Conservation (phyloP, 2,329 filamentous ascomycete species). For the Calonectria pseudoreteaudii region DNA sequence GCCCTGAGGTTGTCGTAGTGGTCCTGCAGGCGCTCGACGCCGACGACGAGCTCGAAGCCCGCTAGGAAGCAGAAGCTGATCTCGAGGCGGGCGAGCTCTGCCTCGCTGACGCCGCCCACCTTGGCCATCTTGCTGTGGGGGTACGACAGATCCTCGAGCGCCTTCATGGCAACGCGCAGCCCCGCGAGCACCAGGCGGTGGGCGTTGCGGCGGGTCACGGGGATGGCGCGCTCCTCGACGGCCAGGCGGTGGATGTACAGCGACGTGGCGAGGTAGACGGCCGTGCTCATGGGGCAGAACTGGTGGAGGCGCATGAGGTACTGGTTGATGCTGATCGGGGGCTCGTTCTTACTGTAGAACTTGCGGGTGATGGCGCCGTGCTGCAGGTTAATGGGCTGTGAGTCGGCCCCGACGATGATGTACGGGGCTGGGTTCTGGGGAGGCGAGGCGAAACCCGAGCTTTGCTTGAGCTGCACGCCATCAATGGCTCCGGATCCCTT, state of each 20-base stretch:
- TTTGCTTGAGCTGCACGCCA: conserved; percentile 64
- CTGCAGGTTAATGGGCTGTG: conserved; percentile 80
- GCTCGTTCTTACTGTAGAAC: conserved; percentile 91
- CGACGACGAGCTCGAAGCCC: conserved; percentile 81
- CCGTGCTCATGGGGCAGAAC: conserved; percentile 94
- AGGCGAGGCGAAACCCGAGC: conserved; percentile 43
- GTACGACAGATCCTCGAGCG: conserved; percentile 92
- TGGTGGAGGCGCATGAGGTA: conserved; percentile 89
- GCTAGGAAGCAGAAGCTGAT: conserved; percentile 89
- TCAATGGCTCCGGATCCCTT: conserved; percentile 57
- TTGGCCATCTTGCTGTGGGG: conserved; percentile 85
- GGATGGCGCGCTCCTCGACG: conserved; percentile 80
- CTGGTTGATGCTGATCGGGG: conserved; percentile 83
- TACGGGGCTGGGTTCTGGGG: conserved; percentile 59
- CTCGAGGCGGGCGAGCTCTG: conserved; percentile 85
- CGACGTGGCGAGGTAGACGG: conserved; percentile 90
- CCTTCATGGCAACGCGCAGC: conserved; percentile 91
- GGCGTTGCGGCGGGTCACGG: conserved; percentile 84
- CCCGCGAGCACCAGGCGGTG: conserved; percentile 89
- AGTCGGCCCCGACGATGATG: conserved; percentile 74
- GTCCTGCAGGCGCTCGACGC: conserved; percentile 45
- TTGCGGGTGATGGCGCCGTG: conserved; percentile 89
- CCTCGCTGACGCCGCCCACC: conserved; percentile 87
- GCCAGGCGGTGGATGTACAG: conserved; percentile 88
- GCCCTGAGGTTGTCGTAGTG: conserved; percentile 50